These are phyloP conservation scores for Candida argentea DNA, from an alignment of 805 yeast genomes.

Conservation along the genomic window DNA sequence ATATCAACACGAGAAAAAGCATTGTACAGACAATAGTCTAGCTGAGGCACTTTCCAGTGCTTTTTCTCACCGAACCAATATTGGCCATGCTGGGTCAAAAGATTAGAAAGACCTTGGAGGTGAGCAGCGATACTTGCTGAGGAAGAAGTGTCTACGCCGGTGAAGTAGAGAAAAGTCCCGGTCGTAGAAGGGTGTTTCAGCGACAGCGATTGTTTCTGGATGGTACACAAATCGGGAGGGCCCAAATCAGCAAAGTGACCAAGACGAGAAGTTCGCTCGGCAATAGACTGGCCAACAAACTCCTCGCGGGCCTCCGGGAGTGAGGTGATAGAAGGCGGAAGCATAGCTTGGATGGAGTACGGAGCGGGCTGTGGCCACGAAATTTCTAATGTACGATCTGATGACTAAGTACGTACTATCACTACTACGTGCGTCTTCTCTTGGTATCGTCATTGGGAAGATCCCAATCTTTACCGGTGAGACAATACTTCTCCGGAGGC, in stretches of 20 bases:
- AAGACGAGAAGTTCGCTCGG: conserved; percentile 54
- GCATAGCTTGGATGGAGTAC: conserved; percentile 15
- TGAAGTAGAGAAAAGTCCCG: conserved; percentile 66
- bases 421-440: conserved; percentile 6
- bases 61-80: conserved; percentile 74
- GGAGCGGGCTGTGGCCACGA: neutral
- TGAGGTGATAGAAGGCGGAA: conserved; percentile 44
- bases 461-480: conserved; percentile 76
- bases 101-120: conserved; percentile 55
- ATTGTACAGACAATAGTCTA: conserved; percentile 60
- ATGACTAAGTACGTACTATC: neutral
- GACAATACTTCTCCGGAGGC: conserved; percentile 96
- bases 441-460: conserved; percentile 13
- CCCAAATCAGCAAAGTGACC: conserved; percentile 57
- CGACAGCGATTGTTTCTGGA: conserved; percentile 32
- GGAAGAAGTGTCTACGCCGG: conserved; percentile 69
- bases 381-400: neutral
- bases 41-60: conserved; percentile 60
- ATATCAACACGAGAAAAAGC: conserved; percentile 54
- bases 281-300: conserved; percentile 46
- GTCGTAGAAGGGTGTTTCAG: conserved; percentile 36
- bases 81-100: conserved; percentile 50
- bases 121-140: conserved; percentile 73
- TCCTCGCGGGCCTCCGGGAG: conserved; percentile 55
- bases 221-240: conserved; percentile 55